These are phyloP conservation scores for Exsudoporus frostii DNA, from an alignment of 768 basidiomycete species.

Conservation along the genomic window DNA sequence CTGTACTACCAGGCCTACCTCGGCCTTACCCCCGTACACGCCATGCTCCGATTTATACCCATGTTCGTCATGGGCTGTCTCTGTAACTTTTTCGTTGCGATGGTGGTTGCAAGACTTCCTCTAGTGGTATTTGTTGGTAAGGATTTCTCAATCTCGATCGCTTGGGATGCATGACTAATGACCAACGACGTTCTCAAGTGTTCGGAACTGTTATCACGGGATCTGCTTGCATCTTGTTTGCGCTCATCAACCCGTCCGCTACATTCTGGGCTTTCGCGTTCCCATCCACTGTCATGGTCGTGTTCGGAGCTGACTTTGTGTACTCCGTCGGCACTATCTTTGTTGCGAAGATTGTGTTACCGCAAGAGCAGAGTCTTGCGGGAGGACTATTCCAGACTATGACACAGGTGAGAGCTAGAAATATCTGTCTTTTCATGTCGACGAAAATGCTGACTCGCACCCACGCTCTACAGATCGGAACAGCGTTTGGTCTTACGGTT, in stretches of 20 bases:
- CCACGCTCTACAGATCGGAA: constrained; percentile 48
- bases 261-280: constrained; percentile 78
- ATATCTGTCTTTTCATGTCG: neutral
- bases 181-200: constrained; percentile 27
- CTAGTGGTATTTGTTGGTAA: constrained; percentile 57
- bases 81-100: constrained; percentile 64
- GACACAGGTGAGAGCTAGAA: constrained; percentile 49
- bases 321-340: constrained; percentile 73
- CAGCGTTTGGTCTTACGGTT: constrained; percentile 66
- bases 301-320: constrained; percentile 77
- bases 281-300: constrained; percentile 59
- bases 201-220: constrained; percentile 59
- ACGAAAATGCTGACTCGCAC: neutral
- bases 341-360: constrained; percentile 61
- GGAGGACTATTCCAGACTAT: constrained; percentile 79
- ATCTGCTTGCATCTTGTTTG: constrained; percentile 60
- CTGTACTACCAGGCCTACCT: constrained; percentile 72
- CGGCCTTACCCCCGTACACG: constrained; percentile 49
- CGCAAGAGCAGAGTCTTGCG: constrained; percentile 72
- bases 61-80: constrained; percentile 64
- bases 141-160: neutral
- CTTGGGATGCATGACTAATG: neutral
- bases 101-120: constrained; percentile 53
- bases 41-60: constrained; percentile 66
- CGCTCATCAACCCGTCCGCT: constrained; percentile 52